Conservation (phyloP, 2,329 filamentous ascomycete species). For the Trichoderma atroviride region DNA sequence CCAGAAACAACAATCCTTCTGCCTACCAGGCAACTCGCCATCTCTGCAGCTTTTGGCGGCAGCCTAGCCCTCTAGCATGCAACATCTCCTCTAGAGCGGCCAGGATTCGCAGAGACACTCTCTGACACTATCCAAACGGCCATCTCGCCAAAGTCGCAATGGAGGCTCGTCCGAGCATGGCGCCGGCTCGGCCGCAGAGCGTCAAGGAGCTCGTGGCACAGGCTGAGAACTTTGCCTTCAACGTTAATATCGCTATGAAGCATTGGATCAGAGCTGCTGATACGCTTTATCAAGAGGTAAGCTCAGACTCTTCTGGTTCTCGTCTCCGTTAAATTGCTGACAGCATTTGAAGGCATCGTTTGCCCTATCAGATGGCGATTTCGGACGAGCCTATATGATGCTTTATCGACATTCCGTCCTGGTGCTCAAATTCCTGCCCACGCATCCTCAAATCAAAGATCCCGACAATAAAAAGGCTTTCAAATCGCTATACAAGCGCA, state of each 20-base stretch:
- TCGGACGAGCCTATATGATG: conserved; percentile 85
- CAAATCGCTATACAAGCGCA: conserved; percentile 51
- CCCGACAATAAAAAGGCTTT: conserved; percentile 67
- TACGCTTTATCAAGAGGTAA: conserved; percentile 78
- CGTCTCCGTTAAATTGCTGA: conserved; percentile 27
- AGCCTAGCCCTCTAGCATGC: conserved; percentile 27
- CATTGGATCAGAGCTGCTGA: conserved; percentile 82
- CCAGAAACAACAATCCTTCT: conserved; percentile 12
- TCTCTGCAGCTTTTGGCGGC: background rate
- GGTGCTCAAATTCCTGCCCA: conserved; percentile 73
- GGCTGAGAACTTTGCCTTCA: conserved; percentile 81
- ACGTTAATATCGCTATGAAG: conserved; percentile 72
- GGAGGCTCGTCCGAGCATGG: conserved; percentile 37
- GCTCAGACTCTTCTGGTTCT: background rate
- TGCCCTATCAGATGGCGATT: conserved; percentile 83
- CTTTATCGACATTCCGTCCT: conserved; percentile 87
- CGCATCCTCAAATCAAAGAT: conserved; percentile 74
- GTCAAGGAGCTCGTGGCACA: conserved; percentile 76
- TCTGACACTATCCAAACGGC: conserved; percentile 1
- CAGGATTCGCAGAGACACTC: conserved; percentile 19
- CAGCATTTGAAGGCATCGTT: conserved; percentile 67
- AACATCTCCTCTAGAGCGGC: conserved; percentile 11
- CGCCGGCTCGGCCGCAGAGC: conserved; percentile 59
- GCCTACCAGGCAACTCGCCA: conserved; percentile 24
- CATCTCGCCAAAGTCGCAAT: conserved; percentile 30